Conservation (phyloP, 768 basidiomycete species). For the Rhodotorula diobovata region DNA sequence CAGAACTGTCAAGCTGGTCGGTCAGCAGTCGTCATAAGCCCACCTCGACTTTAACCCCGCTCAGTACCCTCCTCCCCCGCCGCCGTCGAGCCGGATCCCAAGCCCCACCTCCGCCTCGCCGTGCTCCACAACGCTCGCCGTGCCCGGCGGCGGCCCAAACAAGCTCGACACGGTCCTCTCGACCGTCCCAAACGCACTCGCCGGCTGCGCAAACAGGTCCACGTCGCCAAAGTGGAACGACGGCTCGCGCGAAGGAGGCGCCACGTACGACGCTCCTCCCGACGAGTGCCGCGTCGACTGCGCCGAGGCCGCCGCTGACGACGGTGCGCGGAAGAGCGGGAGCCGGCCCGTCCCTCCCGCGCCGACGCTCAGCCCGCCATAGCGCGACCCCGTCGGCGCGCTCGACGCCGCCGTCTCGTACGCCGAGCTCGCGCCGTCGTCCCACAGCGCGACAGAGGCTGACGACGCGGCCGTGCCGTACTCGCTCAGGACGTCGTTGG, state of each 20-base stretch:
- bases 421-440: neutral
- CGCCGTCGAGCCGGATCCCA: neutral
- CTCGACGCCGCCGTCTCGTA: slow-evolving; percentile 6
- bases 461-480: neutral
- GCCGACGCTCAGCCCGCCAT: neutral
- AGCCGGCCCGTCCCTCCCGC: neutral
- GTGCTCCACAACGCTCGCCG: neutral
- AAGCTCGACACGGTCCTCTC: neutral
- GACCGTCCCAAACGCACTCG: neutral
- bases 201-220: slow-evolving; percentile 23
- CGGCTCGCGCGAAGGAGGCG: neutral
- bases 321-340: slow-evolving; percentile 1
- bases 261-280: no score
- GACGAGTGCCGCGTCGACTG: neutral
- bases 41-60: no score
- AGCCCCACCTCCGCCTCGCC: neutral
- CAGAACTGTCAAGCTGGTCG: no score
- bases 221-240: slow-evolving; percentile 24
- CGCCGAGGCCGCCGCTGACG: neutral
- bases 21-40: no score
- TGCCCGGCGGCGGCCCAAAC: neutral
- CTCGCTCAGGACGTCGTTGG: neutral
- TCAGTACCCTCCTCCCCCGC: no score
- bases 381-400: neutral
- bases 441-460: neutral